phyloP scores from a whole-genome alignment of 805 yeast species.

The Cyberlindnera xylosilytica region DNA sequence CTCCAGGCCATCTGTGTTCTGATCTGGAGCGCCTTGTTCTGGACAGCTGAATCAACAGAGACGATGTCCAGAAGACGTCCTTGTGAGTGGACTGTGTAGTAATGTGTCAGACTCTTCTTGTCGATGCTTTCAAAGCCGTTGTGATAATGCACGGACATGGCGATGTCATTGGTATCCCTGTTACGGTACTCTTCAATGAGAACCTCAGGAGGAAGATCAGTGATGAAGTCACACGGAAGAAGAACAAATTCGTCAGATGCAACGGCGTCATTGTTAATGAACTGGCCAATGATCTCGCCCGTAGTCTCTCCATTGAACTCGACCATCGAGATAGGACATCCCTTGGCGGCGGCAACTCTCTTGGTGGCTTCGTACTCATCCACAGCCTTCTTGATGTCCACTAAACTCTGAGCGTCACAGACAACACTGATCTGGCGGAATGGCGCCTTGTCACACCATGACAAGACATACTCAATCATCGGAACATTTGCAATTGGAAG shows the following conservation, averaged over 20 bases:
- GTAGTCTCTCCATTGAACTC: conserved; percentile 49
- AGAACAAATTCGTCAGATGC: conserved; percentile 59
- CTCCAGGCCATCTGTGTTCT: conserved; percentile 91
- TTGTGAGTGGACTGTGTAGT: conserved; percentile 65
- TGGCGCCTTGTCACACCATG: conserved; percentile 89
- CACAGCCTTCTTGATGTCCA: conserved; percentile 47
- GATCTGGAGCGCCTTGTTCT: conserved; percentile 66
- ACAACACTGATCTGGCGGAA: conserved; percentile 70
- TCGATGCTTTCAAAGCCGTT: conserved; percentile 76
- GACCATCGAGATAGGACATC: conserved; percentile 38
- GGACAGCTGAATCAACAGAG: conserved; percentile 64
- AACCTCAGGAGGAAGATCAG: conserved; percentile 88
- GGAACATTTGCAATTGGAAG: conserved; percentile 89
- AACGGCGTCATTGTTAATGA: conserved; percentile 34
- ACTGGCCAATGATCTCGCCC: conserved; percentile 58
- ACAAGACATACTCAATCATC: conserved; percentile 80
- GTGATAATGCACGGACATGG: conserved; percentile 72
- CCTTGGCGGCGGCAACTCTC: conserved; percentile 33
- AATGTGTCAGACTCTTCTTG: conserved; percentile 65
- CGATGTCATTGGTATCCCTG: conserved; percentile 62
- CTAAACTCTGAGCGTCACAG: conserved; percentile 44
- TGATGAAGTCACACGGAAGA: conserved; percentile 90
- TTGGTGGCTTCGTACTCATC: conserved; percentile 39
- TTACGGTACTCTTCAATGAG: conserved; percentile 81
- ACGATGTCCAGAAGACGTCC: conserved; percentile 67